Evolutionary conservation across 805 yeast genomes (phyloP).

Genomic region (Suhomyces sp.): DNA sequence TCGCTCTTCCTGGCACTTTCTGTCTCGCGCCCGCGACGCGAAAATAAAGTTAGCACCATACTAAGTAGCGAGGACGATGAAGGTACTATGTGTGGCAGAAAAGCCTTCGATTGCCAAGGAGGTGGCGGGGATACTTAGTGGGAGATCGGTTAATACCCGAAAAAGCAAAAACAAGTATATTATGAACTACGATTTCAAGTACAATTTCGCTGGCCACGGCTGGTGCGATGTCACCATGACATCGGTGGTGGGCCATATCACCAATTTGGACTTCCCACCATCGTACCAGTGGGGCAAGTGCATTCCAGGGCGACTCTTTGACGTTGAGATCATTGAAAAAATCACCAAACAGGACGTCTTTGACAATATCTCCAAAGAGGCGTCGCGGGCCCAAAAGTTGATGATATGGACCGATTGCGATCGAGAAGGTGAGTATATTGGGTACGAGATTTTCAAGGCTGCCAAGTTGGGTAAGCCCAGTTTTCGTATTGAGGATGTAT

Average conservation of each 20-base stretch:
- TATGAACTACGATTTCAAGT: slow-evolving; percentile 76
- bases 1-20: too few relatives aligned
- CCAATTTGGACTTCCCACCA: slow-evolving; percentile 60
- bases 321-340: slow-evolving; percentile 57
- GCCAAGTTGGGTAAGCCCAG: slow-evolving; percentile 57
- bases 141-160: slow-evolving; percentile 55
- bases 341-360: slow-evolving; percentile 48
- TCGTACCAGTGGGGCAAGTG: slow-evolving; percentile 65
- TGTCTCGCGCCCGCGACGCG: background rate
- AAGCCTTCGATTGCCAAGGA: slow-evolving; percentile 92
- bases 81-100: slow-evolving; percentile 91
- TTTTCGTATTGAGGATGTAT: slow-evolving; percentile 42
- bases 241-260: slow-evolving; percentile 84
- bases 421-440: slow-evolving; percentile 93
- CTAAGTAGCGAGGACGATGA: slow-evolving; percentile 42
- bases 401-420: slow-evolving; percentile 99
- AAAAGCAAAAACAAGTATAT: slow-evolving; percentile 58
- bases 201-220: slow-evolving; percentile 61
- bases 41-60: background rate
- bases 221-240: slow-evolving; percentile 84
- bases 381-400: slow-evolving; percentile 54
- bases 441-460: slow-evolving; percentile 73
- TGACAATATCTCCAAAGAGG: slow-evolving; percentile 65
- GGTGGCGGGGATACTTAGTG: slow-evolving; percentile 71
- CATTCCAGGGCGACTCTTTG: slow-evolving; percentile 62